These are phyloP conservation scores for Neocucurbitaria cava DNA, from an alignment of 2,329 filamentous ascomycete genomes.

Conservation along the genomic window DNA sequence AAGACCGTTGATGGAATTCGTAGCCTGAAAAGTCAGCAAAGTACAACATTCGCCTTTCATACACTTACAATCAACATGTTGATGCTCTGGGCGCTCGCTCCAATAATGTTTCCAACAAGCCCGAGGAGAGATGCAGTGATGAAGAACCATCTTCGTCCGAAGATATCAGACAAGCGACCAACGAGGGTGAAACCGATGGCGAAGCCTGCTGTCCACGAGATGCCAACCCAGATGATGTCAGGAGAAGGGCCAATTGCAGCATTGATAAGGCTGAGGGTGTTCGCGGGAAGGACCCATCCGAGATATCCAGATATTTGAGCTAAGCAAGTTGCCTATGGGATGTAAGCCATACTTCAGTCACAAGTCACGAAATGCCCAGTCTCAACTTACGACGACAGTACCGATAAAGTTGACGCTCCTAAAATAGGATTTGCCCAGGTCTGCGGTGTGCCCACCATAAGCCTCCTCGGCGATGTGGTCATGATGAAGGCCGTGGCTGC, in stretches of 20 bases:
- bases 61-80: slow-evolving; percentile 37
- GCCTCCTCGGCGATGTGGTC: slow-evolving; percentile 39
- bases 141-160: slow-evolving; percentile 47
- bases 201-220: slow-evolving; percentile 44
- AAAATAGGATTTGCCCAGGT: slow-evolving; percentile 36
- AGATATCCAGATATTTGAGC: slow-evolving; percentile 42
- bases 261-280: slow-evolving; percentile 44
- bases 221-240: slow-evolving; percentile 48
- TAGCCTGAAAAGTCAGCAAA: slow-evolving; percentile 21
- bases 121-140: slow-evolving; percentile 44
- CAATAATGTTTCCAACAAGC: slow-evolving; percentile 46
- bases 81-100: slow-evolving; percentile 44
- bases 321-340: slow-evolving; percentile 35
- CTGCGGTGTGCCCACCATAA: slow-evolving; percentile 32
- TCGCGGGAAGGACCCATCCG: slow-evolving; percentile 40
- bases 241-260: slow-evolving; percentile 48
- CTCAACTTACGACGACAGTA: slow-evolving; percentile 34
- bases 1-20: slow-evolving; percentile 46
- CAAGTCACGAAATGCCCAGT: background rate
- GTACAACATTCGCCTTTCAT: background rate
- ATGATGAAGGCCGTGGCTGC: slow-evolving; percentile 32
- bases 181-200: slow-evolving; percentile 49
- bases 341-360: slow-evolving; percentile 1
- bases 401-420: slow-evolving; percentile 36
- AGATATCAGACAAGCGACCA: slow-evolving; percentile 49